Base-by-base conservation (phyloP, 768 basidiomycete genomes). In the Gymnopilus dilepis region DNA sequence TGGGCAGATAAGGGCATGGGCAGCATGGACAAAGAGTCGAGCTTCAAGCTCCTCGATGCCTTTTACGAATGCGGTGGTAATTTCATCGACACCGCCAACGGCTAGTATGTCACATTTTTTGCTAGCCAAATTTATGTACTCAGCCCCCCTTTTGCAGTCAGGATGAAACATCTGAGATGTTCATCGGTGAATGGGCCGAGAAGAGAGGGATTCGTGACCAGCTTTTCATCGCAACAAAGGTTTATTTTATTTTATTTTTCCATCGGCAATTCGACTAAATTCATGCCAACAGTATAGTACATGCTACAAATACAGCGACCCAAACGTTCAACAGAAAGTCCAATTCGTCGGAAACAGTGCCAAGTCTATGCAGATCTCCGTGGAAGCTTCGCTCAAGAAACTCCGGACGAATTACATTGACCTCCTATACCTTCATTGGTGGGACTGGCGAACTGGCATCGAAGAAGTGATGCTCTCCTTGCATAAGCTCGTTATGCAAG, bases 381-480 rank as follows among this genome's bases (percentile, higher is more conserved):
- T 84, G 24, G 69, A 76, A 21, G 79, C 72, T 2, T 81, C 79
- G 11, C 71, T 85, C 56, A 79, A 79, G 72, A 82, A 81, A 62
- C 76, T 86, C 2, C 71, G 78, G 22, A 82, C 79, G 0, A 67
- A 71, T 3, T 82, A 82, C 58, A 80, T 84, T 61, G 84, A 86
- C 61, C 65, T 84, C 40, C 68, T 82, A 8, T 82, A 82, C 64
- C 48, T 81, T 1, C 80, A 82, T 59, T 80, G 75, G 73, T 84
- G 85, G 85, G 85, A 87, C 65, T 85, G 75, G 64, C 70, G 77
- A n/a, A 84, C 83, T 6, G 74, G 76, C 11, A 75, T 88, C 52
- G 80, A 83, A 65, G 87, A 89, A 70, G 73, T 87, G 30, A 86
- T 88, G 85, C 53, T 69, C 55, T 7, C 50, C 43, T 72, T 88